Evolutionary conservation across 352 stramenopile genomes (phyloP).

Genomic region (Pythium sukuiense): DNA sequence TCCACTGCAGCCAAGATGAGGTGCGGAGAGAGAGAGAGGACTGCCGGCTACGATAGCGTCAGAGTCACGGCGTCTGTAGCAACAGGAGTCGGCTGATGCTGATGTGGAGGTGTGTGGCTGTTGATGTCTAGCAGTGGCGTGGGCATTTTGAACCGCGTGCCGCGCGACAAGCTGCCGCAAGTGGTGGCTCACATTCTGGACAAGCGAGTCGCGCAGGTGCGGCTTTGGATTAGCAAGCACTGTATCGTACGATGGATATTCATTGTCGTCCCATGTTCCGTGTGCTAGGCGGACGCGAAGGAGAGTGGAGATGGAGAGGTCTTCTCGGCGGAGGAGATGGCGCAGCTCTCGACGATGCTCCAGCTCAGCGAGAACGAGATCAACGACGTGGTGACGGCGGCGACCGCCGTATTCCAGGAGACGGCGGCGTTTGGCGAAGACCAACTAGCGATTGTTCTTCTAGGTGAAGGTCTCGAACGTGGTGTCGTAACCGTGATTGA

Average conservation of each 20-base stretch:
- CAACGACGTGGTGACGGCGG: conserved; percentile 33
- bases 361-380: conserved; percentile 41
- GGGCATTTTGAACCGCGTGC: conserved; percentile 44
- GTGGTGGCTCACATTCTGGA: conserved; percentile 59
- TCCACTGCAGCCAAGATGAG: neutral
- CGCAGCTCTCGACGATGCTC: conserved; percentile 50
- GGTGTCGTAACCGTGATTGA: conserved; percentile 38
- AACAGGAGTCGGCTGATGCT: neutral
- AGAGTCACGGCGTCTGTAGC: neutral
- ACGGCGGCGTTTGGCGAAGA: conserved; percentile 41
- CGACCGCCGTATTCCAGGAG: conserved; percentile 40
- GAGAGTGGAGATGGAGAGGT: conserved; percentile 27
- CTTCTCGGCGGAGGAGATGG: conserved; percentile 47
- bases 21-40: neutral
- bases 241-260: neutral
- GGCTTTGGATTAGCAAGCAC: neutral
- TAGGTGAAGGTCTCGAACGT: conserved; percentile 23
- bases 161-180: conserved; percentile 47
- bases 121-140: neutral
- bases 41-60: neutral
- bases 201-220: conserved; percentile 44
- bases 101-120: neutral
- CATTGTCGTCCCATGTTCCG: neutral
- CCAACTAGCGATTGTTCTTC: conserved; percentile 35
- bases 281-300: neutral